A percentile compares a stretch with the other conserved stretches of the same genome.
phyloP scores from a whole-genome alignment of 805 yeast species.

The Saccharomyces mikatae region DNA sequence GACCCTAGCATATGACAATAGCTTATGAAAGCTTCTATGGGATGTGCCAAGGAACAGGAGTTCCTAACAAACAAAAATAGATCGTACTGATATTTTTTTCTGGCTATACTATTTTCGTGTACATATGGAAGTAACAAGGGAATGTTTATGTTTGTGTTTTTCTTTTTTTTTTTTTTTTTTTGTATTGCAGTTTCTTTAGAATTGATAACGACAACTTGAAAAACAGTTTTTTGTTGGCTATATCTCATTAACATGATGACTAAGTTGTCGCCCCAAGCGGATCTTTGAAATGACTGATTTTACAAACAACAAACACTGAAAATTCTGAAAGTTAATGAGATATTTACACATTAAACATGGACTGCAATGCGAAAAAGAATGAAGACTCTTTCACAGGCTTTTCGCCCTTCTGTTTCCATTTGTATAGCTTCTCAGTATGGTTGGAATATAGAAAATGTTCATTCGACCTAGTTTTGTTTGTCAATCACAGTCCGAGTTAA shows the following conservation, averaged over 20 bases:
- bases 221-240: background rate
- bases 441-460: background rate
- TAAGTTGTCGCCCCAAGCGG: conserved; percentile 38
- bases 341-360: background rate
- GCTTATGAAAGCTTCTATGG: background rate
- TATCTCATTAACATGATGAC: conserved; percentile 24
- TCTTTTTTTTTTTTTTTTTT: background rate
- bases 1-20: no score
- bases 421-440: background rate
- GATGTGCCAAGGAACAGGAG: conserved; percentile 1
- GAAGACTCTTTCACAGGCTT: background rate
- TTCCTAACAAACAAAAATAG: background rate
- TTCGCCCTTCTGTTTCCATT: background rate
- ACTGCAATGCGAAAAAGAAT: background rate
- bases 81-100: background rate
- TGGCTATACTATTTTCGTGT: background rate
- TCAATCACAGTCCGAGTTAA: background rate
- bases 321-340: conserved; percentile 24
- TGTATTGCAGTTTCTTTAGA: background rate
- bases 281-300: conserved; percentile 27
- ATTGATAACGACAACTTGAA: background rate
- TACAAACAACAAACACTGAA: conserved; percentile 32
- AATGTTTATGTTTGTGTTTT: background rate
- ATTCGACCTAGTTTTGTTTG: background rate
- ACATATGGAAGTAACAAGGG: background rate